Evolutionary conservation across 805 yeast genomes (phyloP), one percentile per base, ranked within the genome.

Genomic region (Hanseniaspora thailandica): DNA sequence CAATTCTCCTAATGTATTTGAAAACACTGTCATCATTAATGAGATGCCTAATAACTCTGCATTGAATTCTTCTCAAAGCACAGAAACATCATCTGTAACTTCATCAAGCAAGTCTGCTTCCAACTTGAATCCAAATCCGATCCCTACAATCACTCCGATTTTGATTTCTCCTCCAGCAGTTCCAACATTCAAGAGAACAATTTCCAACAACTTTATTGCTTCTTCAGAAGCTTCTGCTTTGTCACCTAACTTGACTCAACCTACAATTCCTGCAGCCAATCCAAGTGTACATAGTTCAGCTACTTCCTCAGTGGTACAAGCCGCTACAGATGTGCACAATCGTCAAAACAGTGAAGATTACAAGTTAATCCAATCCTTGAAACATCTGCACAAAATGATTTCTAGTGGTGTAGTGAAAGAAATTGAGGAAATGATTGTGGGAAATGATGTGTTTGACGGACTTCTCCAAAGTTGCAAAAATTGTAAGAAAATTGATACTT

Each of bases 101-200:
- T 49, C 47, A 15, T 41, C 53, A 3, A 12, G 40, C 17, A 33
- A 35, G 20, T 22, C 53, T 22, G 20, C 10, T 25, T 1, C 46
- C 33, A 15, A 28, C 20, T 4, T 35, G 25, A 25, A 41, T 35
- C 45, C 25, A 17, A 3, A 4, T 1, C 52, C 31, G 17, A 17
- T 36, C 1, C 47, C 47, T 1, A 26, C 36, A 5, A 44, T 49
- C 13, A 49, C 53, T 5, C 53, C 53, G 6, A 49, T 44, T 31
- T 25, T 49, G 41, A 40, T 49, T n/a, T 41, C 46, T 17, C 47
- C 53, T 1, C 40, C 36, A n/a, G 26, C 35, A 22, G 35, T 33
- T n/a, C 41, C 53, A 20, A 41, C 33, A 5, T 41, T 41, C 34
- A 36, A 40, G 34, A 49, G 53, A 41, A 23, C 47, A 17, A 49